These are phyloP conservation scores for Chloranthus sessilifolius DNA, from an alignment of 164 flowering plant genomes.

Conservation along the genomic window DNA sequence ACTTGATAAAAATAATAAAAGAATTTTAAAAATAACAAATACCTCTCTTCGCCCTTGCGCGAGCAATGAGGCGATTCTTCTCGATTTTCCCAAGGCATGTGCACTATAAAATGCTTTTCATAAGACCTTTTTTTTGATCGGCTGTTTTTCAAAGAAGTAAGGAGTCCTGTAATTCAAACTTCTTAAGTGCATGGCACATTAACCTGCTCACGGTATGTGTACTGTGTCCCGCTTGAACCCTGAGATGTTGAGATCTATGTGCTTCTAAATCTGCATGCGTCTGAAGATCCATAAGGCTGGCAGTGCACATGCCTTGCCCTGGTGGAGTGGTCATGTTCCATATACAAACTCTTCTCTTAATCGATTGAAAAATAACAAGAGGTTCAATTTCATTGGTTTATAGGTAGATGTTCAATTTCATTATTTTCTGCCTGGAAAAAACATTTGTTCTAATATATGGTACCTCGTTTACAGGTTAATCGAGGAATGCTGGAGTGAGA, in stretches of 20 bases:
- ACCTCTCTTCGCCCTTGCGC: not conserved
- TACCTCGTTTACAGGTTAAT: slow-evolving; percentile 53
- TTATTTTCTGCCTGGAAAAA: too few species aligned
- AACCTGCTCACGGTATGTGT: not conserved
- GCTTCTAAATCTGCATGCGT: too few species aligned
- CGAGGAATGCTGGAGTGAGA: slow-evolving; percentile 84
- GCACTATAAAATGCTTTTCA: not conserved
- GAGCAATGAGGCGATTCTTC: not conserved
- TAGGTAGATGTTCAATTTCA: too few species aligned
- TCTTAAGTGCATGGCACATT: not conserved
- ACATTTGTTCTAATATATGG: too few species aligned
- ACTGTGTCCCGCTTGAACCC: not conserved
- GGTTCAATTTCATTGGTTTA: too few species aligned
- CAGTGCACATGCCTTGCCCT: too few species aligned
- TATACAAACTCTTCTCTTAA: too few species aligned
- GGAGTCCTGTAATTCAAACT: not conserved
- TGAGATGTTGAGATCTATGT: not conserved
- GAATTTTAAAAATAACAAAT: not conserved
- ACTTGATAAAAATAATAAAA: not conserved
- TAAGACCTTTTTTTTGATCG: not conserved
- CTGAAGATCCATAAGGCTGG: too few species aligned
- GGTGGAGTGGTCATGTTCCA: too few species aligned
- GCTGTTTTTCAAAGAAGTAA: not conserved
- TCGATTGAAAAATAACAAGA: too few species aligned
- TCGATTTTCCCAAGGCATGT: not conserved